phyloP scores from a whole-genome alignment of 2,329 filamentous ascomycete species.

The Rutstroemia sp. region DNA sequence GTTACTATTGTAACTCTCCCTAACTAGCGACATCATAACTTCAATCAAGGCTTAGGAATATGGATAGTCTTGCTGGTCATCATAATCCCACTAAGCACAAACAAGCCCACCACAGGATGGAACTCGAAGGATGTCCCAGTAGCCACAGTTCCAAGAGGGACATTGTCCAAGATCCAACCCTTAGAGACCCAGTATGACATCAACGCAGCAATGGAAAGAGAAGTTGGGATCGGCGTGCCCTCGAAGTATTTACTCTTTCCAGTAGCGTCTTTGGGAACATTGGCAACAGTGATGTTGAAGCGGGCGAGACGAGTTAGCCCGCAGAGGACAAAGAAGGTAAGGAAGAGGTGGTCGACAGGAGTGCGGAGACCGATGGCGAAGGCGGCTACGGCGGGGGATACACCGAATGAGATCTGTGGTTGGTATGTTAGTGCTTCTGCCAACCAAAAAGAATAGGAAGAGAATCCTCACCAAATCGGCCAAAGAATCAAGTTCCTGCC shows the following conservation, averaged over 20 bases:
- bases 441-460: not conserved
- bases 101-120: constrained; percentile 74
- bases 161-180: constrained; percentile 67
- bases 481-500: constrained; percentile 91
- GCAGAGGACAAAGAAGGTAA: constrained; percentile 89
- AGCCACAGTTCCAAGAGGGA: constrained; percentile 69
- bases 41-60: constrained; percentile 73
- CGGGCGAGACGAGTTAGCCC: constrained; percentile 88
- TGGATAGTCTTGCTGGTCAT: constrained; percentile 96
- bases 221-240: constrained; percentile 92
- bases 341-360: constrained; percentile 65
- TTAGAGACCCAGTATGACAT: constrained; percentile 87
- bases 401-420: constrained; percentile 85
- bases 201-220: constrained; percentile 67
- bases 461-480: constrained; percentile 68
- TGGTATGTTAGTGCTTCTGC: not conserved
- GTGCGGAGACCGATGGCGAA: constrained; percentile 88
- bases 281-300: constrained; percentile 92
- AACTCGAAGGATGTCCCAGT: constrained; percentile 67
- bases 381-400: constrained; percentile 78
- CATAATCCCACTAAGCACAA: constrained; percentile 80
- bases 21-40: not conserved
- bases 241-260: constrained; percentile 97
- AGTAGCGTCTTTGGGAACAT: constrained; percentile 81
- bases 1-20: not conserved